Base-by-base conservation (phyloP, 169 alveolate species). In the Fabrea salina region DNA sequence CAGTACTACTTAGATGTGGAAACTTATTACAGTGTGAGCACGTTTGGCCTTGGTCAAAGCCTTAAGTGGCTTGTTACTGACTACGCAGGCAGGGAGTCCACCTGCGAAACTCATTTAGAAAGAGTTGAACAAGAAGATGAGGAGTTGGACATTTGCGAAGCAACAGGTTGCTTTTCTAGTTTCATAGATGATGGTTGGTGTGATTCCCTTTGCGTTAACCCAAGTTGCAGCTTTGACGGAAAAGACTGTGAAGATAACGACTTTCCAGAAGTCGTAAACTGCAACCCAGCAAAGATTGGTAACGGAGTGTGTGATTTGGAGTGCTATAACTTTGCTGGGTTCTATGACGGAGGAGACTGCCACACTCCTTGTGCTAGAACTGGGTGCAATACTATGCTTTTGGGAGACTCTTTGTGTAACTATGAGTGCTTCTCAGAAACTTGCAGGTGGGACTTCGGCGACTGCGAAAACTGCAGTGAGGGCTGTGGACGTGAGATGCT, bases 321-420 rank as follows among this genome's bases (percentile, higher is more conserved):
- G 27, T 56, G 68, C 68, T 19, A 56, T 56, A 56, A 56, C 27
- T n/a, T n/a, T 1, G 19, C 27, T 1, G 27, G 68, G 2, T 56
- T 56, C 27, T 56, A 19, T 56, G 68, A 56, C 27, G 68, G 68
- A 27, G 68, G 68, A 56, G 68, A 56, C 37, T 56, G 68, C 37
- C n/a, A 56, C n/a, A 56, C 68, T 2, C 41, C 27, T 2, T 56
- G 68, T 3, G 11, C 41, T 56, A 13, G 16, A 22, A 56, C 27
- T 2, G 68, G 68, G 2, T 56, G 68, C 37, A 3, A 27, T 3
- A 1, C 37, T 1, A 56, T 19, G 0, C 37, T n/a, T n/a, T 3
- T 56, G 25, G 37, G 68, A 56, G 25, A 56, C 2, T 25, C 40
- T 2, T 13, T 56, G 2, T 56, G 68, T 56, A 35, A 56, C 2